Conservation (phyloP, 257 asterid genomes). For the Nicotiana otophora region DNA sequence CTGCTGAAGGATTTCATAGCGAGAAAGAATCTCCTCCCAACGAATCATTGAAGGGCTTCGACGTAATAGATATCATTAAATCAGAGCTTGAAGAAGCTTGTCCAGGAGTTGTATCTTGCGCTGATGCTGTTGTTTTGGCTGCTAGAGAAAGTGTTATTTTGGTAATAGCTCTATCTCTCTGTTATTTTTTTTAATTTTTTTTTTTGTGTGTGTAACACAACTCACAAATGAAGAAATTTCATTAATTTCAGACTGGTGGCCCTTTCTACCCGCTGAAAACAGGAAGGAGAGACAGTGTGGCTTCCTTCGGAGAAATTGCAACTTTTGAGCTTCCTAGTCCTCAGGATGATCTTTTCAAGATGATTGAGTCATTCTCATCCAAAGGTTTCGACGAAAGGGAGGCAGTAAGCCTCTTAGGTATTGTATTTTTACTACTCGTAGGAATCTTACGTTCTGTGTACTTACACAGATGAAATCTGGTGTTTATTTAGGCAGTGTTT, state of each 20-base stretch:
- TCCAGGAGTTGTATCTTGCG: constrained; percentile 77
- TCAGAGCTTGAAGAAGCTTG: constrained; percentile 52
- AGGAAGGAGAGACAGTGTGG: constrained; percentile 56
- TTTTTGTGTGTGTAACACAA: not conserved
- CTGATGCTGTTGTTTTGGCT: constrained; percentile 65
- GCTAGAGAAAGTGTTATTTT: constrained; percentile 71
- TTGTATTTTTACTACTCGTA: not conserved
- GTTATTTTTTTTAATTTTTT: not conserved
- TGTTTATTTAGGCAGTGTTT: not conserved
- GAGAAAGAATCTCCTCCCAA: constrained; percentile 62
- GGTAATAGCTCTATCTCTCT: constrained; percentile 28
- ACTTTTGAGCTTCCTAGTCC: constrained; percentile 54
- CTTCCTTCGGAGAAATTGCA: constrained; percentile 34
- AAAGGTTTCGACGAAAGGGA: constrained; percentile 64
- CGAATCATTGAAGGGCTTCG: constrained; percentile 45
- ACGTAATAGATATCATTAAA: constrained; percentile 47
- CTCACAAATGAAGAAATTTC: not conserved
- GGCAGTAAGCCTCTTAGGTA: constrained; percentile 65
- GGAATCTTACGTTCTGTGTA: not conserved
- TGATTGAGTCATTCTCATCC: constrained; percentile 35
- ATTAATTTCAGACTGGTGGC: constrained; percentile 67
- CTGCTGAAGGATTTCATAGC: constrained; percentile 32
- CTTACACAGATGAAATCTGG: not conserved
- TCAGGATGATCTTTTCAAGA: constrained; percentile 28
- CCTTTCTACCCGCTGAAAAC: constrained; percentile 73